phyloP scores from a whole-genome alignment of 495 filamentous ascomycete genomes.

The Penicillium silybi region DNA sequence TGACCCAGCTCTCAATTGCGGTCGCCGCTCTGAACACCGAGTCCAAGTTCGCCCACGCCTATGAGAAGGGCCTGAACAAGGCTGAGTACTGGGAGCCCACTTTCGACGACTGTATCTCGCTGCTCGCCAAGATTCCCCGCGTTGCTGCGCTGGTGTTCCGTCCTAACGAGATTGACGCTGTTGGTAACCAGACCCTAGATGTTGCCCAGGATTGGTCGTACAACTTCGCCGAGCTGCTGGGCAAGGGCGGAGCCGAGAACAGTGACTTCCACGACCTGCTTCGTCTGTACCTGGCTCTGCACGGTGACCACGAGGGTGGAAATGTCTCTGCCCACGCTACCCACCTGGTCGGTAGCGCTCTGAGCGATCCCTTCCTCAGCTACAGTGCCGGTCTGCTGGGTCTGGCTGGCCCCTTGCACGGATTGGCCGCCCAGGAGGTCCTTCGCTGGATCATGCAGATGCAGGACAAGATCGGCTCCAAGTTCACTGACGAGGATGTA shows the following conservation, averaged over 20 bases:
- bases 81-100: constrained; percentile 98
- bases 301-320: constrained; percentile 97
- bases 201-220: constrained; percentile 88
- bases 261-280: constrained; percentile 94
- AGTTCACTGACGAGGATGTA: constrained; percentile 74
- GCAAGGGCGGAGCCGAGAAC: constrained; percentile 79
- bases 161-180: constrained; percentile 69
- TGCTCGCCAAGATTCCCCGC: constrained; percentile 93
- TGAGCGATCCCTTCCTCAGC: constrained; percentile 91
- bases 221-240: constrained; percentile 96
- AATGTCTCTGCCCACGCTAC: constrained; percentile 98
- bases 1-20: constrained; percentile 95
- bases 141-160: constrained; percentile 98
- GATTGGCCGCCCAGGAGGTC: constrained; percentile 94
- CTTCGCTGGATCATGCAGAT: constrained; percentile 93
- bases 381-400: constrained; percentile 96
- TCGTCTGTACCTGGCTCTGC: constrained; percentile 87
- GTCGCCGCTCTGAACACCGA: constrained; percentile 92
- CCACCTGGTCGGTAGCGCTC: constrained; percentile 91
- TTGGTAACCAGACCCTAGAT: constrained; percentile 40
- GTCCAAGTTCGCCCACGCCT: constrained; percentile 86
- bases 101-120: constrained; percentile 90
- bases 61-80: constrained; percentile 86
- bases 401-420: constrained; percentile 90
- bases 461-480: constrained; percentile 78